Evolutionary conservation across 2,329 filamentous ascomycete species (phyloP).

Genomic region (Paracamarosporium sp.): DNA sequence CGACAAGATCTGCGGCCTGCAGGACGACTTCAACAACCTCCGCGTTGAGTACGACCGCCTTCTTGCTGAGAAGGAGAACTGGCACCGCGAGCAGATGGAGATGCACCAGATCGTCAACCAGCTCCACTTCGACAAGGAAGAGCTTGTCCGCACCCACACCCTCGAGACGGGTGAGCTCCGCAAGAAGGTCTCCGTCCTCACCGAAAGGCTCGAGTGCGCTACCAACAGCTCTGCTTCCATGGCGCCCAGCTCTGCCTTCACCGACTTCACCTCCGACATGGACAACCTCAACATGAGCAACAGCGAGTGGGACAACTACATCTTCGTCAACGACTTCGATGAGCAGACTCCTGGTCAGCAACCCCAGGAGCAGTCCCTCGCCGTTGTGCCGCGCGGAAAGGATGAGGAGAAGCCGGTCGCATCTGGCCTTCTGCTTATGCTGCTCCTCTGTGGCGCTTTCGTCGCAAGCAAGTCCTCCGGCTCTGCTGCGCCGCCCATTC

Average conservation of each 20-base stretch:
- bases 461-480: conserved; percentile 85
- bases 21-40: conserved; percentile 76
- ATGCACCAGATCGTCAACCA: conserved; percentile 77
- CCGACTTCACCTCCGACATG: conserved; percentile 79
- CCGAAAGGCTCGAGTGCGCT: conserved; percentile 71
- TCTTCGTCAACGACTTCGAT: conserved; percentile 76
- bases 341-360: conserved; percentile 45
- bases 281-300: conserved; percentile 82
- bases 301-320: conserved; percentile 79
- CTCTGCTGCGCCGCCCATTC: conserved; percentile 73
- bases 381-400: conserved; percentile 52
- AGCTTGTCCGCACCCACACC: conserved; percentile 86
- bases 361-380: conserved; percentile 46
- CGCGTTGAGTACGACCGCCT: conserved; percentile 64
- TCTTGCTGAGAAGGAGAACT: conserved; percentile 66
- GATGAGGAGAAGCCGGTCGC: conserved; percentile 68
- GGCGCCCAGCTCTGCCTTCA: conserved; percentile 67
- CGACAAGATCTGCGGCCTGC: conserved; percentile 75
- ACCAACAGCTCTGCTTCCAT: conserved; percentile 54
- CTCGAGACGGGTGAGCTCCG: conserved; percentile 89
- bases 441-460: conserved; percentile 94
- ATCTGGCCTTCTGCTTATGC: conserved; percentile 87
- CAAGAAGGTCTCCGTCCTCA: conserved; percentile 88
- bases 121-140: conserved; percentile 86
- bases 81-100: conserved; percentile 75